Percentiles rank a stretch among this genome's conserved stretches.
phyloP scores from a whole-genome alignment of 345 rosid genomes.

The Passiflora organensis region DNA sequence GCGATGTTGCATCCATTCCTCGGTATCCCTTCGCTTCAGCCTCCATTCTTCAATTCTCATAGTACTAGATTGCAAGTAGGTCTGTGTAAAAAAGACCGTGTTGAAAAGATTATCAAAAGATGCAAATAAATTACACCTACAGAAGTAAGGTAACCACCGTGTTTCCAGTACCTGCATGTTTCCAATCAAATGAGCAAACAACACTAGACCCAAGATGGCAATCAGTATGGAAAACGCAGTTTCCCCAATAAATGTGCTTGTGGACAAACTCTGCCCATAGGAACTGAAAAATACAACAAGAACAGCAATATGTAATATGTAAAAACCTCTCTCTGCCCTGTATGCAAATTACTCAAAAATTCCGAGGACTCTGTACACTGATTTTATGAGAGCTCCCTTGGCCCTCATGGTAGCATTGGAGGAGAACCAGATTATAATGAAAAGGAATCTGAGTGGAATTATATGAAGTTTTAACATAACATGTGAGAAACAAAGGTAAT shows the following conservation, averaged over 20 bases:
- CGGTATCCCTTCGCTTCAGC: conserved; percentile 48
- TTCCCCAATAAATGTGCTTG: conserved; percentile 48
- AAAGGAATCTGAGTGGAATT: too few species aligned
- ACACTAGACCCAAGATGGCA: conserved; percentile 40
- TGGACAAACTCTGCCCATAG: conserved; percentile 34
- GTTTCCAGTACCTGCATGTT: conserved; percentile 53
- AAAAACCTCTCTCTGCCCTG: background rate
- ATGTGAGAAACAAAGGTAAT: background rate
- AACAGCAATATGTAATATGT: background rate
- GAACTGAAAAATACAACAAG: conserved; percentile 29
- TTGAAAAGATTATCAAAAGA: background rate
- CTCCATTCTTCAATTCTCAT: conserved; percentile 58
- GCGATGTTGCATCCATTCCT: conserved; percentile 58
- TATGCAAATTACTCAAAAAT: too few species aligned
- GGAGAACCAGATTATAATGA: too few species aligned
- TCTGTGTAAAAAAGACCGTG: conserved; percentile 19
- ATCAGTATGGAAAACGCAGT: conserved; percentile 41
- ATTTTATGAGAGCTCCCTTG: too few species aligned
- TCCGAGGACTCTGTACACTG: too few species aligned
- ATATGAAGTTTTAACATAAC: too few species aligned
- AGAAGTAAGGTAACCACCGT: too few species aligned
- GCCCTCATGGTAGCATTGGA: too few species aligned
- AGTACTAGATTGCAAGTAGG: conserved; percentile 54
- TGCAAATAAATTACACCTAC: too few species aligned
- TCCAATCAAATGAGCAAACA: conserved; percentile 52